phyloP scores from a whole-genome alignment of 169 alveolate species.

The Plasmodium blacklocki region DNA sequence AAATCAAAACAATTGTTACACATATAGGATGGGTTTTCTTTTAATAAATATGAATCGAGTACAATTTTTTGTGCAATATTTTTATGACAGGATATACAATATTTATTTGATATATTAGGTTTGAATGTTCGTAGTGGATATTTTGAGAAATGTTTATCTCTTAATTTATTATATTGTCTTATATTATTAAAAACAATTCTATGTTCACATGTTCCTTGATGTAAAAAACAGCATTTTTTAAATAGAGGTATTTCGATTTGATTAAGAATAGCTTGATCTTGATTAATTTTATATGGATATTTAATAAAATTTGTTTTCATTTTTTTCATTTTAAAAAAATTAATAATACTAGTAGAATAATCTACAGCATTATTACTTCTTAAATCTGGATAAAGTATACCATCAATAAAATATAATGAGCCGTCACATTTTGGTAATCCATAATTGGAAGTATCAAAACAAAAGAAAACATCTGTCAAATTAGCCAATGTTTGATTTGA shows the following conservation, averaged over 20 bases:
- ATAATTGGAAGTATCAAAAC: slow-evolving; percentile 81
- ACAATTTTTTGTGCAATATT: slow-evolving; percentile 81
- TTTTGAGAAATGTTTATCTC: slow-evolving; percentile 76
- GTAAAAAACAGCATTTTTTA: slow-evolving; percentile 83
- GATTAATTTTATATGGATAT: slow-evolving; percentile 78
- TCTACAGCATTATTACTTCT: slow-evolving; percentile 80
- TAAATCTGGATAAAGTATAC: slow-evolving; percentile 86
- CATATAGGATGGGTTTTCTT: slow-evolving; percentile 85
- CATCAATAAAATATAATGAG: slow-evolving; percentile 87
- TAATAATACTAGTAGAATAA: slow-evolving; percentile 51
- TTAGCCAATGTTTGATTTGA: slow-evolving; percentile 86
- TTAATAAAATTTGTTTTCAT: slow-evolving; percentile 77
- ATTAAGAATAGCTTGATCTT: slow-evolving; percentile 79
- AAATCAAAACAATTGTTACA: slow-evolving; percentile 85
- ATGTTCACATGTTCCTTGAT: slow-evolving; percentile 91
- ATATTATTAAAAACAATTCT: slow-evolving; percentile 84
- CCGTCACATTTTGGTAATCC: slow-evolving; percentile 81
- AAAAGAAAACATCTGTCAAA: slow-evolving; percentile 84
- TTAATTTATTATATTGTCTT: slow-evolving; percentile 64
- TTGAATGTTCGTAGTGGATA: slow-evolving; percentile 87
- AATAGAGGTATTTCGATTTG: slow-evolving; percentile 85
- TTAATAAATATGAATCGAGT: slow-evolving; percentile 84
- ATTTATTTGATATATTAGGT: slow-evolving; percentile 80
- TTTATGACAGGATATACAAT: slow-evolving; percentile 85
- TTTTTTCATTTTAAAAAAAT: slow-evolving; percentile 35